These are phyloP conservation scores for Colletotrichum sublineola DNA, from an alignment of 2,329 filamentous ascomycete species.

Conservation along the genomic window DNA sequence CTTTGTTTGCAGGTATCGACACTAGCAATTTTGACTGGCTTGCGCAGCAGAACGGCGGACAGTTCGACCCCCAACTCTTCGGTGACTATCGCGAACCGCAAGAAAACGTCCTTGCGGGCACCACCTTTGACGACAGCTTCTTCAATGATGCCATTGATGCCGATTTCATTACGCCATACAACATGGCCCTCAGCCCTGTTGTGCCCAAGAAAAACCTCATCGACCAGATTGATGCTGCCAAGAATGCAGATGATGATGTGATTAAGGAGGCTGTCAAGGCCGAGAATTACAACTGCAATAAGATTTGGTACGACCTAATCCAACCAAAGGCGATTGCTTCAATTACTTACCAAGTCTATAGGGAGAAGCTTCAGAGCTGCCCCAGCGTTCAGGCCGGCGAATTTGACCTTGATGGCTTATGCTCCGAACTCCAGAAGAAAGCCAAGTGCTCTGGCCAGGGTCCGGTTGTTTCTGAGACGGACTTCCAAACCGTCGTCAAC, in stretches of 20 bases:
- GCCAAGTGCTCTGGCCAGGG: conserved; percentile 94
- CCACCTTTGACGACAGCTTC: conserved; percentile 77
- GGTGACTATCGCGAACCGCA: conserved; percentile 93
- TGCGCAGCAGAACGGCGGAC: conserved; percentile 82
- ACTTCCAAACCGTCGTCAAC: conserved; percentile 84
- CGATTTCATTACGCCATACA: conserved; percentile 87
- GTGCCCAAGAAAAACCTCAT: conserved; percentile 77
- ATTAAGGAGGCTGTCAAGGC: conserved; percentile 51
- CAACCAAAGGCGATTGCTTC: neutral
- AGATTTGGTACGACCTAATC: conserved; percentile 82
- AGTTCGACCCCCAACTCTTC: conserved; percentile 93
- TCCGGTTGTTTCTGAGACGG: conserved; percentile 88
- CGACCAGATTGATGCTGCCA: conserved; percentile 80
- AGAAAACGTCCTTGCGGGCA: conserved; percentile 78
- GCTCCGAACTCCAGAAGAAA: conserved; percentile 93
- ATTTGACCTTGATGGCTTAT: conserved; percentile 93
- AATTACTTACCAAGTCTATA: conserved; percentile 62
- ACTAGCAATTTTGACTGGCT: conserved; percentile 78
- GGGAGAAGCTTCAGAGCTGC: conserved; percentile 91
- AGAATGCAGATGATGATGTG: conserved; percentile 77
- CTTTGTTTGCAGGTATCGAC: conserved; percentile 58
- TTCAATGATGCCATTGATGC: conserved; percentile 84
- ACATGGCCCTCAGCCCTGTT: conserved; percentile 66
- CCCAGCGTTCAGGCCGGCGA: conserved; percentile 90
- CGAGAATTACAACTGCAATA: conserved; percentile 84